Conservation (phyloP, 805 yeast species). For the Myxozyma neglecta region DNA sequence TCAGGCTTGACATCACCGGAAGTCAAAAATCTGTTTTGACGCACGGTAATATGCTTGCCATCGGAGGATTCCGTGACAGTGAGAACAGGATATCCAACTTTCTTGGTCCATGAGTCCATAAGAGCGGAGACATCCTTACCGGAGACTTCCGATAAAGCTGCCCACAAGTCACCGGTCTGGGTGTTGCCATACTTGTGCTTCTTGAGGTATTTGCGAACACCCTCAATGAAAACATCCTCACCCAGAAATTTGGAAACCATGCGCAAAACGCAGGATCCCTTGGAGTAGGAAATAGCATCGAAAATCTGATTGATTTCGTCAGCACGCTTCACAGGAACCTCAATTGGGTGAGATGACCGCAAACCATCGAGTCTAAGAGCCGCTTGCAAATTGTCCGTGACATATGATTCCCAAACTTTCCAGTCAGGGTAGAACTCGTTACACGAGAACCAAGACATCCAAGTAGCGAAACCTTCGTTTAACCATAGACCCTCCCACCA, state of each 20-base stretch:
- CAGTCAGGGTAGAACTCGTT: conserved; percentile 76
- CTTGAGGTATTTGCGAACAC: conserved; percentile 68
- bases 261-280: conserved; percentile 75
- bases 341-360: conserved; percentile 82
- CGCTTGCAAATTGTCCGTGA: conserved; percentile 67
- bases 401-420: conserved; percentile 83
- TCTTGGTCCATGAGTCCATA: conserved; percentile 71
- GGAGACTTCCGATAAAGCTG: conserved; percentile 59
- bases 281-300: conserved; percentile 77
- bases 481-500: conserved; percentile 92
- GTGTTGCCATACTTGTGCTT: conserved; percentile 68
- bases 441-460: conserved; percentile 87
- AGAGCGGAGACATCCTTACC: conserved; percentile 58
- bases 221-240: conserved; percentile 64
- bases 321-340: conserved; percentile 75
- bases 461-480: conserved; percentile 86
- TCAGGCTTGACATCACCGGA: conserved; percentile 60
- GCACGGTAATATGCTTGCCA: conserved; percentile 42
- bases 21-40: conserved; percentile 62
- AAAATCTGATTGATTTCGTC: conserved; percentile 81
- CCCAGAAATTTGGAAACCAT: conserved; percentile 77
- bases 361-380: conserved; percentile 72
- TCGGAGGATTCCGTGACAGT: conserved; percentile 48
- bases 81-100: conserved; percentile 72
- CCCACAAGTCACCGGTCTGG: conserved; percentile 72